Percentiles rank a stretch among this genome's conserved stretches.
Evolutionary conservation across 1,284 basidiomycete genomes (phyloP).

Genomic region (Trametes pubescens): DNA sequence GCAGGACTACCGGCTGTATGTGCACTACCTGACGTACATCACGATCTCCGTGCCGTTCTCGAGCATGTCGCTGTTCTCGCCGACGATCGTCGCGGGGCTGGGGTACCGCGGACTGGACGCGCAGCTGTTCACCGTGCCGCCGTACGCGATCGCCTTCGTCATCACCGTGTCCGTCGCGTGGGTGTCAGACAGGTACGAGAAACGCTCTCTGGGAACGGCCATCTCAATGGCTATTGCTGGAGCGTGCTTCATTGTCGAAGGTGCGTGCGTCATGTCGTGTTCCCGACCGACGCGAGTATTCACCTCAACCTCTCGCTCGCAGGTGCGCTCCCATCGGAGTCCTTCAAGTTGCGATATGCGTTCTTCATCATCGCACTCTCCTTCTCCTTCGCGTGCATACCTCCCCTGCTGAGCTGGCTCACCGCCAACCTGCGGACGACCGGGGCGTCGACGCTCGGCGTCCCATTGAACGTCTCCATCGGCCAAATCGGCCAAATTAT

Average conservation of each 20-base stretch:
- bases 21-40: constrained; percentile 45
- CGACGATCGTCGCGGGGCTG: constrained; percentile 49
- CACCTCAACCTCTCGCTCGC: not conserved
- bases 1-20: constrained; percentile 43
- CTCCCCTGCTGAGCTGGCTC: constrained; percentile 47
- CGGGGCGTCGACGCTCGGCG: constrained; percentile 43
- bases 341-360: constrained; percentile 43
- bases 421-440: constrained; percentile 44
- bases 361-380: constrained; percentile 44
- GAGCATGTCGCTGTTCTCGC: constrained; percentile 47
- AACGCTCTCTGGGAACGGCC: constrained; percentile 27
- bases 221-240: constrained; percentile 31
- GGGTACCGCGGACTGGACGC: constrained; percentile 55
- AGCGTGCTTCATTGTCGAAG: constrained; percentile 32
- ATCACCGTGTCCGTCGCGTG: constrained; percentile 40
- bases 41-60: constrained; percentile 46
- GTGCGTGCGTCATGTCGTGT: not conserved
- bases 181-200: constrained; percentile 33
- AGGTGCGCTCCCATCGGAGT: constrained; percentile 33
- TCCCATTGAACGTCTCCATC: constrained; percentile 46
- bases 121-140: constrained; percentile 66
- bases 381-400: constrained; percentile 45
- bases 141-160: constrained; percentile 52
- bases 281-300: not conserved
- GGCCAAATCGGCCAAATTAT: constrained; percentile 48